Conservation (phyloP, 441 rosid genomes). For the Populus hybrid region DNA sequence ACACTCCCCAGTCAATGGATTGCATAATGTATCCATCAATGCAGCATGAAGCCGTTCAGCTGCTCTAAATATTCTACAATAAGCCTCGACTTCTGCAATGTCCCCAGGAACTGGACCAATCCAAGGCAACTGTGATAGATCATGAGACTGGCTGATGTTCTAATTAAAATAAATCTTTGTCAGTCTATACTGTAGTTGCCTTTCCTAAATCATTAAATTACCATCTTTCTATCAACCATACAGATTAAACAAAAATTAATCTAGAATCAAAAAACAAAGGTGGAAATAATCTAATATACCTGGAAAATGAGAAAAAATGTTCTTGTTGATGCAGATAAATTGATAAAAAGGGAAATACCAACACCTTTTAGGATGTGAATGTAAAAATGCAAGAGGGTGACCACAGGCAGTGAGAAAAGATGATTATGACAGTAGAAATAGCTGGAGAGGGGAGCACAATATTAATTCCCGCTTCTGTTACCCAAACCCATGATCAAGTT, state of each 20-base stretch:
- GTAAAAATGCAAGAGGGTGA: background rate
- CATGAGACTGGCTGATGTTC: conserved; percentile 51
- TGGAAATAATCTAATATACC: background rate
- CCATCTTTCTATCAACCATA: background rate
- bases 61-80: conserved; percentile 88
- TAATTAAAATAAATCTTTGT: conserved; percentile 30
- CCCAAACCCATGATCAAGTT: background rate
- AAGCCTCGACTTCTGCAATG: conserved; percentile 95
- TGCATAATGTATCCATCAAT: conserved; percentile 87
- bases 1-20: conserved; percentile 95
- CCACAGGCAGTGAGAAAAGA: background rate
- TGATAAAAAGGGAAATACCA: background rate
- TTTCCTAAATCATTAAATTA: background rate
- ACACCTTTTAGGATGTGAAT: background rate
- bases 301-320: background rate
- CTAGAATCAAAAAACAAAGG: background rate
- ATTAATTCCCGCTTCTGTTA: background rate
- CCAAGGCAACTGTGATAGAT: conserved; percentile 69
- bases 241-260: background rate
- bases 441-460: background rate
- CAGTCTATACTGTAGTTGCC: conserved; percentile 16
- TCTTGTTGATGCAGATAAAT: background rate
- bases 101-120: conserved; percentile 98
- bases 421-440: background rate
- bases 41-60: conserved; percentile 84